Evolutionary conservation across 2,329 filamentous ascomycete genomes (phyloP).

Genomic region (Calonectria ilicicola): DNA sequence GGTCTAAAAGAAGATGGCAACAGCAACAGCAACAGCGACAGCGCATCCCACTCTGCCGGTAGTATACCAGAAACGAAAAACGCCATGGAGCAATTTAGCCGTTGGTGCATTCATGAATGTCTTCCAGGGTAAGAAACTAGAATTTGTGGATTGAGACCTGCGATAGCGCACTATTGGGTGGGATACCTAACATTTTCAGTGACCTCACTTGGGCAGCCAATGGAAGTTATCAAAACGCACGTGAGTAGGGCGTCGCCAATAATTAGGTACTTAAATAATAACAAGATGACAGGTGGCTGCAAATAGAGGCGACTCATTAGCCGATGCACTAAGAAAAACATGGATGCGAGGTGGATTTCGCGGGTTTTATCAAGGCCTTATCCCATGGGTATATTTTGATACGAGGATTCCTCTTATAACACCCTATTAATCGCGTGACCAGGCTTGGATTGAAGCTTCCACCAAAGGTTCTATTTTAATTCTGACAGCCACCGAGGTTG

Average conservation of each 20-base stretch:
- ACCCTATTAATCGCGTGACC: not conserved
- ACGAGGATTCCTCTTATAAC: not conserved
- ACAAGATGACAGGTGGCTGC: not conserved
- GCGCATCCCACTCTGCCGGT: not conserved
- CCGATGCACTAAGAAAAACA: slow-evolving; percentile 20
- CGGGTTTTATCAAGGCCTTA: slow-evolving; percentile 24
- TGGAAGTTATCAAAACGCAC: slow-evolving; percentile 24
- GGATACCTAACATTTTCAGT: not conserved
- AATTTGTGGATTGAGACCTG: too few species aligned
- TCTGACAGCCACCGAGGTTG: slow-evolving; percentile 20
- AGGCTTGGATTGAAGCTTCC: slow-evolving; percentile 26
- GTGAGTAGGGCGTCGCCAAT: not conserved
- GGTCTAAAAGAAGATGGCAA: not conserved
- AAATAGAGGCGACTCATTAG: slow-evolving; percentile 10
- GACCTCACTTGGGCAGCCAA: slow-evolving; percentile 16
- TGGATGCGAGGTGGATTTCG: slow-evolving; percentile 13
- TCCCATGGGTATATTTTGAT: slow-evolving; percentile 15
- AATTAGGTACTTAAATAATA: not conserved
- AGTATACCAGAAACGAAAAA: slow-evolving; percentile 10
- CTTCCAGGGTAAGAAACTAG: slow-evolving; percentile 8
- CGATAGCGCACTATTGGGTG: not conserved
- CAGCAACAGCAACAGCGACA: not conserved
- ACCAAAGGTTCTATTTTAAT: slow-evolving; percentile 23
- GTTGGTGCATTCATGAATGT: slow-evolving; percentile 22
- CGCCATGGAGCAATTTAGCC: slow-evolving; percentile 20